Evolutionary conservation across 306 rosid species (phyloP), one percentile per base, ranked within the genome.

Genomic region (Urtica urens): DNA sequence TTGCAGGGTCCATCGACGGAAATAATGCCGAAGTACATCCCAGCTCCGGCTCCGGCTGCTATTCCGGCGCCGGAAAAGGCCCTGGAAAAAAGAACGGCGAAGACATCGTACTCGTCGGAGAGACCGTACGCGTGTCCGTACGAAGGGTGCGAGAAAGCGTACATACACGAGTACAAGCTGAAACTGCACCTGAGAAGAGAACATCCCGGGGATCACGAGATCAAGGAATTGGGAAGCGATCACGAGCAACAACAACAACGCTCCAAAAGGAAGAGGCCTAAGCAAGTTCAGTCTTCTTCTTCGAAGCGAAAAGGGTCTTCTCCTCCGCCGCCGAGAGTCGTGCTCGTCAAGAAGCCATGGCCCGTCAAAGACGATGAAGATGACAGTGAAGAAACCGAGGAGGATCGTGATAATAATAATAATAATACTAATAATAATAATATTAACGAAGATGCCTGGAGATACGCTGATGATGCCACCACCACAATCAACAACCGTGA

Each of bases 341-440:
- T 47, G 60, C 63, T 64, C 14, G 41, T 57, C 40, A 90, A 90
- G 59, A 90, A 77, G 29, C 64, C 85, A 24, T 90, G 97, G 97
- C 74, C 85, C 0, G 74, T 64, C 53, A 81, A 81, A 67, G 93
- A 77, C 22, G 96, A 84, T 52, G 85, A 76, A 38, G 94, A 83
- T 66, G 97, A 90, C 46, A 90, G 95, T 16, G 99, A 90, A 79
- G 99, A 90, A 71, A 90, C 99, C 0, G 99, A 90, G 59, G 95
- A 90, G 69, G 95, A 90, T 62, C 85, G 93, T 2, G 93, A 90
- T 62, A 84, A 84, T 38, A 80, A n/a, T n/a, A n/a, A n/a, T n/a
- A n/a, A n/a, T n/a, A n/a, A n/a, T n/a, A n/a, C n/a, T n/a, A n/a
- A n/a, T n/a, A n/a, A n/a, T n/a, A n/a, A n/a, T n/a, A n/a, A n/a